Evolutionary conservation across 768 basidiomycete genomes (phyloP).

Genomic region (Serendipita indica): DNA sequence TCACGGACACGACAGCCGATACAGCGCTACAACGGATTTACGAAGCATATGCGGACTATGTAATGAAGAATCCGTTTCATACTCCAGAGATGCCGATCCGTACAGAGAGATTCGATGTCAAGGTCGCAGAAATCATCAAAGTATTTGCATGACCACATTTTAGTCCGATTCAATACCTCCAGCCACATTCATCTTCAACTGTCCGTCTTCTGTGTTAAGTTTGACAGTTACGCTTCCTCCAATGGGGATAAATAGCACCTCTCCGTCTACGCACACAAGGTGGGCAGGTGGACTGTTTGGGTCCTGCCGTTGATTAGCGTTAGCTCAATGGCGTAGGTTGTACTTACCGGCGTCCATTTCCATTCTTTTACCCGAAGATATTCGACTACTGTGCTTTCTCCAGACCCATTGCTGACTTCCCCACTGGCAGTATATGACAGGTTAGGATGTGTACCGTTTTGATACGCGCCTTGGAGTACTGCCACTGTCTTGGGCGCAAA

Average conservation of each 20-base stretch:
- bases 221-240: constrained; percentile 30
- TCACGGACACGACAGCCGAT: constrained; percentile 56
- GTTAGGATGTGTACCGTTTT: constrained; percentile 54
- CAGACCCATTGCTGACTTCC: constrained; percentile 26
- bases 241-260: constrained; percentile 43
- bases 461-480: constrained; percentile 56
- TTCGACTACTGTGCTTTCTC: constrained; percentile 49
- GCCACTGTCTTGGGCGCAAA: constrained; percentile 42
- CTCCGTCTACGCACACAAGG: constrained; percentile 67
- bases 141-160: not conserved
- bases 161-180: not conserved
- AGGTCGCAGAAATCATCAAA: constrained; percentile 7
- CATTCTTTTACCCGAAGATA: constrained; percentile 66
- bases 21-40: constrained; percentile 70
- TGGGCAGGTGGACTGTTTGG: constrained; percentile 45
- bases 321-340: not conserved
- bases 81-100: constrained; percentile 99
- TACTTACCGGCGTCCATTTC: constrained; percentile 73
- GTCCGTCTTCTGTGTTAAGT: not conserved
- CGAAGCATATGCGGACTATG: constrained; percentile 84
- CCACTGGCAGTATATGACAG: constrained; percentile 39
- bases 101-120: constrained; percentile 67
- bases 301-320: constrained; percentile 35
- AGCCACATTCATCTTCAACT: not conserved
- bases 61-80: constrained; percentile 99